Percentiles rank a stretch among this genome's conserved stretches.
Evolutionary conservation across 495 filamentous ascomycete species (phyloP).

Genomic region (Neurospora terricola): DNA sequence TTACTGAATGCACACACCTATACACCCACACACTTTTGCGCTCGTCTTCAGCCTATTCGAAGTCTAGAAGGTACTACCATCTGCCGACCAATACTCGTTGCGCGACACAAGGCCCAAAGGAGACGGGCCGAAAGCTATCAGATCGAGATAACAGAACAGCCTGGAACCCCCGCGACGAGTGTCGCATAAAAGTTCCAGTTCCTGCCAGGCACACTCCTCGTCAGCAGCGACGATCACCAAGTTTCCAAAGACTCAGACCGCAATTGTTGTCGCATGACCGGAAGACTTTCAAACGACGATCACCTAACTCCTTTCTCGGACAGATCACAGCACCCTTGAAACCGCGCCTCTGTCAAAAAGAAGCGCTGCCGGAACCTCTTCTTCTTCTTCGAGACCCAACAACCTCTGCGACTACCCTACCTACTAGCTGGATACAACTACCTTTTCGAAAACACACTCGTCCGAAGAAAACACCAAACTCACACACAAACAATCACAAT

Average conservation of each 20-base stretch:
- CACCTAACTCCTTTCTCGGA: background rate
- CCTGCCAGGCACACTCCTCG: background rate
- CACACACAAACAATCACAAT: slow-evolving; percentile 3
- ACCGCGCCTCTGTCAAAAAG: background rate
- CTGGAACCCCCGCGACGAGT: background rate
- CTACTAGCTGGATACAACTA: background rate
- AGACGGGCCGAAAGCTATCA: background rate
- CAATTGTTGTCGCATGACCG: background rate
- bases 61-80: background rate
- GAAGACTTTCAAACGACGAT: background rate
- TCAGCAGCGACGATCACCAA: background rate
- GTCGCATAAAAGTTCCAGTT: background rate
- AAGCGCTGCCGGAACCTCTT: background rate
- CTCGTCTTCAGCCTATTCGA: background rate
- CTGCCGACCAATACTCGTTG: background rate
- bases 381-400: background rate
- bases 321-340: background rate
- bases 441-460: background rate
- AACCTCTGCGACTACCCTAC: background rate
- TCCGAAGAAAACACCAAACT: background rate
- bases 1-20: background rate
- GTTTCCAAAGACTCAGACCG: background rate
- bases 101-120: background rate
- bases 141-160: background rate
- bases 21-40: background rate